phyloP scores from a whole-genome alignment of 2,329 filamentous ascomycete genomes.

The Alternaria gaisen region DNA sequence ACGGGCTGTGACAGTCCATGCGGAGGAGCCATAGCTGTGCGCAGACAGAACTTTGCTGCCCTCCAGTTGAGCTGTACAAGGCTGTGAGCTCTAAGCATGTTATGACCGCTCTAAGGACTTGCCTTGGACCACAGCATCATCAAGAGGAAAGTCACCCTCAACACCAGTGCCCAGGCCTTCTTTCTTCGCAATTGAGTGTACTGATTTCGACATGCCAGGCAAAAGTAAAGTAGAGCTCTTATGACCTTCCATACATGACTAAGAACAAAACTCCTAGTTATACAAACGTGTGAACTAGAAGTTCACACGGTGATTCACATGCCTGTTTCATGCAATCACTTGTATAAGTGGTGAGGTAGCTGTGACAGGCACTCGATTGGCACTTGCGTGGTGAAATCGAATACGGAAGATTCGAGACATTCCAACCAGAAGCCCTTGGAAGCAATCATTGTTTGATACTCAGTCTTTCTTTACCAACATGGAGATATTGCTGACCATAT shows the following conservation, averaged over 20 bases:
- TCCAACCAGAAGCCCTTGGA: fast-evolving
- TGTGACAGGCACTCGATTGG: no score
- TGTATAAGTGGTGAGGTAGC: neutral
- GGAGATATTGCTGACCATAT: neutral
- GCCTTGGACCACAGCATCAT: neutral
- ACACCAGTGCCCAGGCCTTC: fast-evolving
- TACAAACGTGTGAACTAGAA: no score
- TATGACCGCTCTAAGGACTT: no score
- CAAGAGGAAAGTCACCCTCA: neutral
- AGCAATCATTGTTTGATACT: no score
- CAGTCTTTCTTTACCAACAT: neutral
- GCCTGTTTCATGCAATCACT: fast-evolving
- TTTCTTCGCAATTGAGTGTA: neutral
- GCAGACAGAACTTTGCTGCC: neutral
- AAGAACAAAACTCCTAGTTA: no score
- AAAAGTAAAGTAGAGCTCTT: no score
- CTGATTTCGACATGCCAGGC: neutral
- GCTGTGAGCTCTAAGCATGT: no score
- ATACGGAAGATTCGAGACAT: fast-evolving
- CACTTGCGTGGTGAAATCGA: no score
- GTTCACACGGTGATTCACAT: fast-evolving
- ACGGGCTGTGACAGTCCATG: neutral
- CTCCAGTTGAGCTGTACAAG: neutral
- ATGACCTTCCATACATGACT: fast-evolving
- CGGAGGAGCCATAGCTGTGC: neutral